Conservation (phyloP, 768 basidiomycete species). For the Auricularia cornea region DNA sequence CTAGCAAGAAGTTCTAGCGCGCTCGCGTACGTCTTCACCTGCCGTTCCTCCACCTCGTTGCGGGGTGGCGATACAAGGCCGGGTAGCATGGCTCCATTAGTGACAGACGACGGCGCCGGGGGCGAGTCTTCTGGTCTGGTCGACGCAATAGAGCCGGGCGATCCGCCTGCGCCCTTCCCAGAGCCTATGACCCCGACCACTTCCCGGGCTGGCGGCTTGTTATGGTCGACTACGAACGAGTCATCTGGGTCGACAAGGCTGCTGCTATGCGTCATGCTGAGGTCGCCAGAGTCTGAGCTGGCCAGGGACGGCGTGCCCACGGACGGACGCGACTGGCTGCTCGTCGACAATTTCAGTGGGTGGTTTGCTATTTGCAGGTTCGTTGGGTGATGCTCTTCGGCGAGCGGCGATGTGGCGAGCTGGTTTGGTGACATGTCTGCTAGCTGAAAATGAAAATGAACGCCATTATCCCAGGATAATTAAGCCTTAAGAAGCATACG, state of each 20-base stretch:
- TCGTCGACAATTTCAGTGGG: no score
- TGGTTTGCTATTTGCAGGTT: not conserved
- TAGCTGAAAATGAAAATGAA: not conserved
- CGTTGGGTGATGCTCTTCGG: not conserved
- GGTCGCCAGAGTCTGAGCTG: not conserved
- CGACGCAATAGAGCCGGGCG: not conserved
- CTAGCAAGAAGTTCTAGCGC: not conserved
- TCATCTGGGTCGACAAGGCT: not conserved
- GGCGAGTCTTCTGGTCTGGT: not conserved
- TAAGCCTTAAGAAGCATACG: no score
- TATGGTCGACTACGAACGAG: not conserved
- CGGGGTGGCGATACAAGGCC: no score
- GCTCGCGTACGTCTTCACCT: not conserved
- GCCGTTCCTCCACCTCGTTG: no score
- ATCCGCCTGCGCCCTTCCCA: not conserved
- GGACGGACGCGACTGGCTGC: no score
- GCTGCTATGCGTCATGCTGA: not conserved
- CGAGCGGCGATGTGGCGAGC: not conserved
- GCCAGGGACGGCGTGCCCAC: no score
- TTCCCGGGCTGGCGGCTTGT: not conserved
- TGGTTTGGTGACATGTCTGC: not conserved
- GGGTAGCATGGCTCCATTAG: no score
- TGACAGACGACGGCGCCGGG: not conserved
- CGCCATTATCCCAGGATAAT: no score
- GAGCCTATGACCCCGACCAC: not conserved